Evolutionary conservation across 2,329 filamentous ascomycete genomes (phyloP), one percentile per base, ranked within the genome.

Genomic region (Pyrenochaeta sp.): DNA sequence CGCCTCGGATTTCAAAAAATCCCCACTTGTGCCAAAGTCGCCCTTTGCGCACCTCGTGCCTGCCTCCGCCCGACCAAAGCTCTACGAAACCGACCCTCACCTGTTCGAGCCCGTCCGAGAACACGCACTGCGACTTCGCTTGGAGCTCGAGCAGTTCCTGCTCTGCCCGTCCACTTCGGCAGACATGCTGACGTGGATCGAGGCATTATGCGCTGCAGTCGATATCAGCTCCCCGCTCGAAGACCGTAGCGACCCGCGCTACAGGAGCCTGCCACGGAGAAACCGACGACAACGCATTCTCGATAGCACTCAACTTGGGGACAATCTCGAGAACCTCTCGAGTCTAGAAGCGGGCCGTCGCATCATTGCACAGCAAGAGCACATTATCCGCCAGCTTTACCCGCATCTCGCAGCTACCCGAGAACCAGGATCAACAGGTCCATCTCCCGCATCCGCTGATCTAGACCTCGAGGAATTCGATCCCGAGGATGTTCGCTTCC

Each of bases 101-200:
- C 60, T 78, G 5, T 79, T 77, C 58, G 71, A 73, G 44, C 63
- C 71, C 1, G 67, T 75, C 10, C 61, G 68, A 5, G 75, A 79
- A 50, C 86, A 86, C 65, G 85, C 87, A 9, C 83, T 91, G 48
- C 83, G 88, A n/a, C 65, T 91, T 46, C 81, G 88, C 19, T 80
- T 84, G 21, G 88, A 91, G 69, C 83, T 84, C 2, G 86, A 91
- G 55, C 88, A 91, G 61, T 85, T 91, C 46, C 72, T 91, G 14
- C 72, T 91, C 6, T 85, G 85, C 2, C 86, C 86, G 52, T 73
- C 82, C 38, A 81, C 84, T 36, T 75, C 89, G 39, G 80, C 83
- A 42, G 82, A 78, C 1, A 87, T 90, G 65, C 77, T 89, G 48
- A 78, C 79, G 35, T 88, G 88, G 85, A 72, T 90, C 2, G 84